These are phyloP conservation scores for Cyberlindnera veronae DNA, from an alignment of 805 yeast genomes.

Conservation along the genomic window DNA sequence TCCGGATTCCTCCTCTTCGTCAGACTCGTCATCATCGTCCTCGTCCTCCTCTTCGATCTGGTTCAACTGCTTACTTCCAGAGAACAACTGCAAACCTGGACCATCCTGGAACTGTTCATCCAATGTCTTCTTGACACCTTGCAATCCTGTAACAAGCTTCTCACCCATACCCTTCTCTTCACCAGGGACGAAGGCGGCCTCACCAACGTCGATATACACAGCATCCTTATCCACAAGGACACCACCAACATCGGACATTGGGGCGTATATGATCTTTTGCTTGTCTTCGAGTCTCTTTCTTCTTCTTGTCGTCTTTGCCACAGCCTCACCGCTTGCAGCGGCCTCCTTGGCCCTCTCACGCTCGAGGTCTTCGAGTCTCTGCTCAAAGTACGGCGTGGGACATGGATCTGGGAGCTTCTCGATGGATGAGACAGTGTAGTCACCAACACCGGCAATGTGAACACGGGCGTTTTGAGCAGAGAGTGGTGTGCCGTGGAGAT, in stretches of 20 bases:
- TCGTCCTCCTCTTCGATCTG: constrained; percentile 40
- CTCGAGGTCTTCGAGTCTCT: constrained; percentile 75
- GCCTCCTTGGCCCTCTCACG: constrained; percentile 67
- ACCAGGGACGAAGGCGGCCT: constrained; percentile 55
- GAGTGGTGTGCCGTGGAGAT: constrained; percentile 89
- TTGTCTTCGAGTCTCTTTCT: constrained; percentile 91
- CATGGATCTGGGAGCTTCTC: constrained; percentile 98
- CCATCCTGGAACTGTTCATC: constrained; percentile 55
- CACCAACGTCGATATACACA: constrained; percentile 73
- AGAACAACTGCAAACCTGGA: constrained; percentile 73
- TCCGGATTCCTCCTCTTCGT: constrained; percentile 33
- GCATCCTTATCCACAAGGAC: constrained; percentile 96
- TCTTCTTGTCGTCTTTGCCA: constrained; percentile 67
- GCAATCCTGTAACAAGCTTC: constrained; percentile 76
- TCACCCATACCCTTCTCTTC: constrained; percentile 83
- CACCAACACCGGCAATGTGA: constrained; percentile 97
- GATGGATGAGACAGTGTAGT: constrained; percentile 65
- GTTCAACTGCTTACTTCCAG: constrained; percentile 51
- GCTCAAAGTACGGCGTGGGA: constrained; percentile 93
- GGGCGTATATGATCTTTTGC: constrained; percentile 93
- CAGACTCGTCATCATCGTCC: constrained; percentile 34
- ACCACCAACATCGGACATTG: constrained; percentile 99
- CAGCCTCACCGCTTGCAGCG: constrained; percentile 53
- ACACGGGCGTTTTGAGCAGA: constrained; percentile 65
- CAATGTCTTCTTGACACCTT: constrained; percentile 59